Evolutionary conservation across 257 asterid species (phyloP), one percentile per base, ranked within the genome.

Genomic region (Penstemon davidsonii): DNA sequence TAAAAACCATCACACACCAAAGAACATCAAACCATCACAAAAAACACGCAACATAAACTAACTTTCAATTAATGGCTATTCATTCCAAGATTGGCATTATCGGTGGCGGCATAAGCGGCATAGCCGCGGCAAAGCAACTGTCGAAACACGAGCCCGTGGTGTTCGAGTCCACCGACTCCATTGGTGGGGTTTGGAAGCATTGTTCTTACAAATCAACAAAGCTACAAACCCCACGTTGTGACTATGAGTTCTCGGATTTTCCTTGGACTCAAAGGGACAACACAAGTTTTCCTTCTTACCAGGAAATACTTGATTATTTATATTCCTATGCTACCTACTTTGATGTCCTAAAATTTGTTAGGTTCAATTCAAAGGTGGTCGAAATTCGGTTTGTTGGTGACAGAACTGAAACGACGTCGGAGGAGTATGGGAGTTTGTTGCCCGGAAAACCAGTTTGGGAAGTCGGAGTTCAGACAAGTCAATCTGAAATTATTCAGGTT

Each of bases 171-270:
- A 84, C 93, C 0, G 90, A 75, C 46, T 81, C 83, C 13, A 73
- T 89, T 7, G 98, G 98, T 70, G 96, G 98, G 46, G 96, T 87
- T 52, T 89, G 98, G 96, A 87, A 71, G 50, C 92, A 92, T 41
- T 87, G 96, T 36, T 84, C 95, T 4, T 89, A 79, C 57, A 69
- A 73, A 56, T 87, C 93, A 0, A 92, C 96, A 5, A 87, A 81
- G 64, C 83, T 89, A 18, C 96, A 92, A 62, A 88, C 96, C 78
- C 97, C 96, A 64, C 95, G 96, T 2, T 86, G 95, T 45, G 96
- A 90, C 25, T 90, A 88, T 40, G 97, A 90, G 75, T 90, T 90
- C 73, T 84, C 97, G 0, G 96, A 92, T 76, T 92, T 86, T n/a
- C 97, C 95, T 0, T 92, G 96, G 96, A 9, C 87, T 9, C 70